These are phyloP conservation scores for Schizopora paradoxa DNA, from an alignment of 1,284 basidiomycete species.

Conservation along the genomic window DNA sequence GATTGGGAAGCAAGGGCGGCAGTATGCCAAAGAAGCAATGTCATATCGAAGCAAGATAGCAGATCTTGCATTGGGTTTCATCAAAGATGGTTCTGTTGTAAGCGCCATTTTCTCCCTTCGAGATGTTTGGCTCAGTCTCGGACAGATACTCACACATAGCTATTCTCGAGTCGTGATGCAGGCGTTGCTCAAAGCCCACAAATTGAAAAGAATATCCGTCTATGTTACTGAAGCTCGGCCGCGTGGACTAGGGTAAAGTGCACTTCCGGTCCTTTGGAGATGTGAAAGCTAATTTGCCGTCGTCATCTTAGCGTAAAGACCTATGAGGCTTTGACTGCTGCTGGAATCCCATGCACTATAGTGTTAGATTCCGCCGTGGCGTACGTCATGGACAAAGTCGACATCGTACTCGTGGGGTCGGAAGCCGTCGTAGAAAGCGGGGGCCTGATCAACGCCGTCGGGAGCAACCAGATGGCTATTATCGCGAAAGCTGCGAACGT, in stretches of 20 bases:
- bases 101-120: conserved; percentile 26
- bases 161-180: conserved; percentile 96
- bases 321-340: conserved; percentile 75
- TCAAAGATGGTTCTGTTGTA: conserved; percentile 90
- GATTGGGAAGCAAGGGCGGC: conserved; percentile 71
- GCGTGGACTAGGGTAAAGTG: conserved; percentile 67
- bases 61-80: conserved; percentile 84
- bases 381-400: conserved; percentile 90
- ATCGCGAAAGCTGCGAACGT: conserved; percentile 93
- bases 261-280: background rate
- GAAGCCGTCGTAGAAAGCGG: conserved; percentile 97
- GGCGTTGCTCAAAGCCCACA: conserved; percentile 83
- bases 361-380: conserved; percentile 95
- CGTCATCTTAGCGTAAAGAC: conserved; percentile 77
- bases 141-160: conserved; percentile 89
- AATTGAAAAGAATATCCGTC: conserved; percentile 90
- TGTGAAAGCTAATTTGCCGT: conserved; percentile 12
- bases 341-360: conserved; percentile 91
- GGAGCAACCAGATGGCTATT: conserved; percentile 94
- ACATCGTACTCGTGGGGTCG: conserved; percentile 93
- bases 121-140: conserved; percentile 4
- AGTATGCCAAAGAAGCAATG: conserved; percentile 75
- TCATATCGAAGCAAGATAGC: conserved; percentile 90
- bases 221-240: conserved; percentile 96
- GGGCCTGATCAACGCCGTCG: conserved; percentile 84